These are phyloP conservation scores for Botrytis hyacinthi DNA, from an alignment of 2,329 filamentous ascomycete species.

Conservation along the genomic window DNA sequence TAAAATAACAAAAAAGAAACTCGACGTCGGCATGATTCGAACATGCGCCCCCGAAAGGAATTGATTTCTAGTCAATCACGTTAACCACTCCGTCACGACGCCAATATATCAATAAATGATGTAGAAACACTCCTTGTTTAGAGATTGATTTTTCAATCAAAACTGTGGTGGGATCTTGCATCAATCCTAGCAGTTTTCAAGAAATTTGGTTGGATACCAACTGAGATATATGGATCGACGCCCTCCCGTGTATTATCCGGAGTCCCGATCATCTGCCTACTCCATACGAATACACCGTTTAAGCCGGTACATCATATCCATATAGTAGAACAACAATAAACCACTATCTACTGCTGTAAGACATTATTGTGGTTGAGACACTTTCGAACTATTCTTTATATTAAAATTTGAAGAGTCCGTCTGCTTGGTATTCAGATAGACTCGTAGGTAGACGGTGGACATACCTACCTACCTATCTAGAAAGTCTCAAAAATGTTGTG, in stretches of 20 bases:
- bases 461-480: too few species aligned
- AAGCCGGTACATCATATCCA: background rate
- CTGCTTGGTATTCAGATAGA: too few species aligned
- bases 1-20: background rate
- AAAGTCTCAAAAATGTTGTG: background rate
- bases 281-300: background rate
- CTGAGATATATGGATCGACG: constrained; percentile 4
- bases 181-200: background rate
- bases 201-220: constrained; percentile 4
- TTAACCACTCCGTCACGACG: constrained; percentile 14
- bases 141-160: rapidly evolving
- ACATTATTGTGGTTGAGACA: background rate
- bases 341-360: background rate
- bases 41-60: constrained; percentile 10
- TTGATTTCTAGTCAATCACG: constrained; percentile 11
- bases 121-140: rapidly evolving
- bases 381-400: too few species aligned
- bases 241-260: background rate
- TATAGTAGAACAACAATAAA: background rate
- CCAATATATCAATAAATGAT: background rate
- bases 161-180: background rate
- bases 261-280: background rate
- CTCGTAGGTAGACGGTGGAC: too few species aligned
- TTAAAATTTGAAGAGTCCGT: too few species aligned
- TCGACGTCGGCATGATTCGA: constrained; percentile 10